These are phyloP conservation scores for Schizophyllum commune DNA, from an alignment of 1,284 basidiomycete genomes.

Conservation along the genomic window DNA sequence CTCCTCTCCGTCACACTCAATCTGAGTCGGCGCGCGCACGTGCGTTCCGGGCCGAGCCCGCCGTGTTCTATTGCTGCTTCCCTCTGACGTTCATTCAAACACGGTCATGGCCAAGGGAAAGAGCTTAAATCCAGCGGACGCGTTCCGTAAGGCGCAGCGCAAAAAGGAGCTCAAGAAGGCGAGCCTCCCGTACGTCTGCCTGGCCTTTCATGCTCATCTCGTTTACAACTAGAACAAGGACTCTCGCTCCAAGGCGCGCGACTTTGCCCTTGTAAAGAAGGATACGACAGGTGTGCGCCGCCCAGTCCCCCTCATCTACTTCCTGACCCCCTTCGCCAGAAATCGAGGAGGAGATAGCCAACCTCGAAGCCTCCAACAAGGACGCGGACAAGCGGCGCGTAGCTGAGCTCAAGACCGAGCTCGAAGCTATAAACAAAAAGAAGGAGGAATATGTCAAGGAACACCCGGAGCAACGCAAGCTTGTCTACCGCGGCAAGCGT, in stretches of 20 bases:
- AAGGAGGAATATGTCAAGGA: conserved; percentile 88
- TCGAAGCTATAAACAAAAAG: conserved; percentile 72
- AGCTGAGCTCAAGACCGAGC: conserved; percentile 64
- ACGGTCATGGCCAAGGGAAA: conserved; percentile 75
- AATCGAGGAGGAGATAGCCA: conserved; percentile 62
- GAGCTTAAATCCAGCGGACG: conserved; percentile 78
- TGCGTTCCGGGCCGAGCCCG: neutral
- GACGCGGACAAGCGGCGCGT: conserved; percentile 48
- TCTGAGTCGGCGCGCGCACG: neutral
- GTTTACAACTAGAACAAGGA: conserved; percentile 74
- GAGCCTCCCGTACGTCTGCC: conserved; percentile 15
- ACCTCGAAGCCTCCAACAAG: conserved; percentile 43
- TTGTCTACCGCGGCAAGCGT: conserved; percentile 58
- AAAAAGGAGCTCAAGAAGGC: conserved; percentile 92
- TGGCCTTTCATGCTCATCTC: neutral
- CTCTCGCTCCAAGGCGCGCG: conserved; percentile 67
- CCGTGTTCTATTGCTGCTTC: neutral
- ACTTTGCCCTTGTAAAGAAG: conserved; percentile 81
- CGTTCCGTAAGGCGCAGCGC: conserved; percentile 80
- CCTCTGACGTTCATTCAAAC: neutral
- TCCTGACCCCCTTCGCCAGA: conserved; percentile 31
- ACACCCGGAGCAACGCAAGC: conserved; percentile 80
- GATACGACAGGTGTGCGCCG: conserved; percentile 64
- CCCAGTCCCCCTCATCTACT: neutral
- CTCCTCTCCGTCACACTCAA: neutral